Base-by-base conservation (phyloP, 306 rosid genomes). In the Fragaria nilgerrensis region DNA sequence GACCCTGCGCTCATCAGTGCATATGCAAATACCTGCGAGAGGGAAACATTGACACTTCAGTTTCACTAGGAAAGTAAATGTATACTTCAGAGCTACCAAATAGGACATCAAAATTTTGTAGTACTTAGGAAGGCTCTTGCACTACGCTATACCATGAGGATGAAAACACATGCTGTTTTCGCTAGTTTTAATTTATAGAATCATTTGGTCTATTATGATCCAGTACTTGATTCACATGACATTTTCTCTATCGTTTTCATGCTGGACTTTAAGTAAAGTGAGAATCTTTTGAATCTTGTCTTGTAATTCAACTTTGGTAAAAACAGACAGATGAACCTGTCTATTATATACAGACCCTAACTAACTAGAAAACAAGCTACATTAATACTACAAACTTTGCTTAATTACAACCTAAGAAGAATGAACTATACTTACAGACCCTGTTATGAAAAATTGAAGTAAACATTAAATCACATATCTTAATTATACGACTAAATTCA, bases 1-100 rank as follows among this genome's bases (percentile, higher is more conserved):
- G 98, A 95, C 50, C 96, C 96, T 13, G 95, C 98, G 75, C 97
- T 90, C 83, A 95, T 83, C 86, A 92, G 59, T 37, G 95, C 93
- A 87, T 90, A 95, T 44, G 93, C 93, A 88, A 94, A 89, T 50
- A 70, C 93, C 98, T 92, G 78, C 52, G 73, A 69, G 61, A 37
- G 63, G 7, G 53, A 62, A 75, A 77, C 29, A 44, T 17, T 37
- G 23, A 15, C 32, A 25, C 32, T 22, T 27, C 39, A 66, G 39
- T 19, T 66, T 20, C 23, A 37, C 70, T 36, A 7, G 70, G 47
- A 27, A 14, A 65, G 4, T 41, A 65, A 65, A 36, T 43, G 45
- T 10, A 43, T 7, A 7, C 15, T 62, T 3, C 16, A 29, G 43
- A 29, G 43, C n/a, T 16, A 29, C 41, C n/a, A 13, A 63, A n/a